Conservation (phyloP, 257 asterid genomes). For the Primulina eburnea region DNA sequence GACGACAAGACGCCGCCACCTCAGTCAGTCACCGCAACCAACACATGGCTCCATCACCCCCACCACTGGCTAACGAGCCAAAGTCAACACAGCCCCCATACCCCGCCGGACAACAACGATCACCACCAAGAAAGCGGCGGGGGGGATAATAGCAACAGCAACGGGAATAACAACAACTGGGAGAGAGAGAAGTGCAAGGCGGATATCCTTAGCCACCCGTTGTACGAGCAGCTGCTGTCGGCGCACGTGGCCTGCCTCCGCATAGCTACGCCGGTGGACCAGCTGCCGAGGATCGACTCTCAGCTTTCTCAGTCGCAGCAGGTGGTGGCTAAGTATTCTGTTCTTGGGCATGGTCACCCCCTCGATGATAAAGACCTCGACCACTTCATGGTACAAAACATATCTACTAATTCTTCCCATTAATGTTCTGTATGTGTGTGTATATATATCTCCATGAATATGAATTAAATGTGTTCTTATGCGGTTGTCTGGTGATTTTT, state of each 20-base stretch:
- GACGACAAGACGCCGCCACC: slow-evolving; percentile 31
- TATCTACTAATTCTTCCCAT: neutral
- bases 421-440: neutral
- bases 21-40: slow-evolving; percentile 17
- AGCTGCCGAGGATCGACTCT: slow-evolving; percentile 92
- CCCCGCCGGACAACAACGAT: slow-evolving; percentile 33
- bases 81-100: slow-evolving; percentile 38
- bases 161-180: slow-evolving; percentile 48
- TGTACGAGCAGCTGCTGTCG: slow-evolving; percentile 80
- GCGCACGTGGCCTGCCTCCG: slow-evolving; percentile 93
- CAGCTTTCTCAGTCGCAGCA: slow-evolving; percentile 90
- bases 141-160: slow-evolving; percentile 27
- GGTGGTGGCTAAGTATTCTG: slow-evolving; percentile 82
- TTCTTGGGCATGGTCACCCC: slow-evolving; percentile 55
- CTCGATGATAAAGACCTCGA: slow-evolving; percentile 86
- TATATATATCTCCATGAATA: neutral
- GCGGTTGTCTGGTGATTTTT: slow-evolving; percentile 1
- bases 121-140: slow-evolving; percentile 39
- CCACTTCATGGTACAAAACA: slow-evolving; percentile 71
- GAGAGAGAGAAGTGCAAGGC: slow-evolving; percentile 84
- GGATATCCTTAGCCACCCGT: slow-evolving; percentile 73
- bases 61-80: slow-evolving; percentile 53
- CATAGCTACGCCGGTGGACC: slow-evolving; percentile 97
- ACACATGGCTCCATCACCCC: slow-evolving; percentile 46
- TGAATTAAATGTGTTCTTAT: neutral